Evolutionary conservation across 1,284 basidiomycete genomes (phyloP).

Genomic region (Inonotus hispidus): DNA sequence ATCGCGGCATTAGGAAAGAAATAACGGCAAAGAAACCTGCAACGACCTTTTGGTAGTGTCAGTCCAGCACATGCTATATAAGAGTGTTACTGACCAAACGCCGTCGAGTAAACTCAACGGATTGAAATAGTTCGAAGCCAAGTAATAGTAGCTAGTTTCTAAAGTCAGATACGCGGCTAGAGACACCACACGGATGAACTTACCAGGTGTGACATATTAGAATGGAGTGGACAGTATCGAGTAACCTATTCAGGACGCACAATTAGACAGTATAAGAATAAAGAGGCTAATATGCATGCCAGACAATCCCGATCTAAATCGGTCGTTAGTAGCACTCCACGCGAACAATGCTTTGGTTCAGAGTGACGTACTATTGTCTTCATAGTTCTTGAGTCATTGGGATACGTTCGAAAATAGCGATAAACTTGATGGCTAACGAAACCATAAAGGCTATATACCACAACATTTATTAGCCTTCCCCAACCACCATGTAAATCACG

Average conservation of each 20-base stretch:
- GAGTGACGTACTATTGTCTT: neutral
- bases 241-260: neutral
- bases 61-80: too few relatives aligned
- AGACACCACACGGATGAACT: neutral
- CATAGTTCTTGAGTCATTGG: neutral
- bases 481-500: neutral
- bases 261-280: too few relatives aligned
- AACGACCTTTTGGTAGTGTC: neutral
- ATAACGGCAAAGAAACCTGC: neutral
- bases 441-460: slow-evolving; percentile 1
- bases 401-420: slow-evolving; percentile 14
- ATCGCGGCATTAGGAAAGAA: neutral
- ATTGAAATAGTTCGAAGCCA: slow-evolving; percentile 8
- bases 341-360: neutral
- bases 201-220: slow-evolving; percentile 10
- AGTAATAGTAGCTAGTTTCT: slow-evolving; percentile 8
- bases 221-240: slow-evolving; percentile 9
- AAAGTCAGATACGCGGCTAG: neutral
- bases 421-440: slow-evolving; percentile 6
- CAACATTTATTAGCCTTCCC: neutral
- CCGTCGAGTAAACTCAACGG: slow-evolving; percentile 3
- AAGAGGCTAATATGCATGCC: neutral
- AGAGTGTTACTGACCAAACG: slow-evolving; percentile 4
- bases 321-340: neutral
- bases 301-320: neutral